A percentile compares a stretch with the other conserved stretches of the same genome.
These are phyloP conservation scores for Stemphylium vesicarium DNA, from an alignment of 2,329 filamentous ascomycete species.

Conservation along the genomic window DNA sequence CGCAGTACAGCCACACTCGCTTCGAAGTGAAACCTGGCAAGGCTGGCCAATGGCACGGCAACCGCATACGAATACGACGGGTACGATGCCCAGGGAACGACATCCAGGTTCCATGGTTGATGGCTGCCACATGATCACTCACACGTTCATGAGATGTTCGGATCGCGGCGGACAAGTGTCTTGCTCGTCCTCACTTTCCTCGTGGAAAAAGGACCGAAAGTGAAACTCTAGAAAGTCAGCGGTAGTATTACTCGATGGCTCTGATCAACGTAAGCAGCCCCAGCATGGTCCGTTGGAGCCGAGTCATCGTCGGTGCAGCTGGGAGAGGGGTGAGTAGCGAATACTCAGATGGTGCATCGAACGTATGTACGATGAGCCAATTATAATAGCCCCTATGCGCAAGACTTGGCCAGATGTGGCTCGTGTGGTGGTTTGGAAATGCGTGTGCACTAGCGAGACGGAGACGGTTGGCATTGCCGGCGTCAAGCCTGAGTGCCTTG, in stretches of 20 bases:
- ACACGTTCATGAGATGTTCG: not conserved
- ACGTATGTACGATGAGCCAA: constrained; percentile 23
- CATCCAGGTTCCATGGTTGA: not conserved
- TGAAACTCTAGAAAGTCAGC: constrained; percentile 2
- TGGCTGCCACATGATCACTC: not conserved
- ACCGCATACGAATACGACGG: constrained; percentile 8
- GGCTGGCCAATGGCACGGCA: constrained; percentile 7
- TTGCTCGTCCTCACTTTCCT: not conserved
- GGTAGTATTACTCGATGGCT: not conserved
- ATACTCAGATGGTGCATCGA: constrained; percentile 14
- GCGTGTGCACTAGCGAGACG: constrained; percentile 22
- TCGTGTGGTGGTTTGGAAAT: constrained; percentile 15
- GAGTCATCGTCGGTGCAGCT: constrained; percentile 16
- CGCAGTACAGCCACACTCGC: not conserved
- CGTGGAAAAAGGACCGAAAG: not conserved
- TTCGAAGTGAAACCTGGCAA: constrained; percentile 8
- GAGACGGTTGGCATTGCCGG: constrained; percentile 22
- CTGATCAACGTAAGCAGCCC: constrained; percentile 12
- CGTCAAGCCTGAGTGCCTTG: constrained; percentile 21
- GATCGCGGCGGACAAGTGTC: constrained; percentile 1
- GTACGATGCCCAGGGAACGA: not conserved
- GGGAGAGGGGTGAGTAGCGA: constrained; percentile 22
- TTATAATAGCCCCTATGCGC: constrained; percentile 10
- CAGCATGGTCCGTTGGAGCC: constrained; percentile 11
- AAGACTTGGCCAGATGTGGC: constrained; percentile 18